Evolutionary conservation across 768 basidiomycete species (phyloP), one percentile per base, ranked within the genome.

Genomic region (Suillus plorans): DNA sequence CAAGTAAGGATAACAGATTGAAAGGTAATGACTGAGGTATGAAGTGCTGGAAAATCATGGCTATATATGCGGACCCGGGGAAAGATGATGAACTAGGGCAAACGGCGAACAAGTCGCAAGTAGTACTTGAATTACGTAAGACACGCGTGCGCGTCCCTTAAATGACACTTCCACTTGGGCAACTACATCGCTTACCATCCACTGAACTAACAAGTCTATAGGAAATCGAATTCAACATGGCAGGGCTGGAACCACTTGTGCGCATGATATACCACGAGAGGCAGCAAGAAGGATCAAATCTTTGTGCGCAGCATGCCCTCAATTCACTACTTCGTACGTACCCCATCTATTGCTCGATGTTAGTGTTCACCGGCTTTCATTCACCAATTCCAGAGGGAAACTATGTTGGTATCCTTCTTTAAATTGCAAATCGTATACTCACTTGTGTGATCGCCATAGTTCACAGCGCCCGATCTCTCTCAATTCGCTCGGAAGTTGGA

Each of bases 291-390:
- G 91, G 91, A 28, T 92, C 91, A 3, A 91, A 91, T 85, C 84
- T 94, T 37, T 95, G 93, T 73, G 93, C 92, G 14, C 92, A 94
- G 72, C 91, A 95, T 77, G 91, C 93, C 9, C 80, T 95, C 39
- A 95, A 94, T 73, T 85, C 85, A 20, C 80, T 95, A 22, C 81
- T 94, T 37, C 92, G 92, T 94, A 69, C 53, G 71, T 72, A 52
- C 60, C 65, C 5, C 10, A 37, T 42, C 41, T 12, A 12, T 31
- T 13, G 28, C 18, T 59, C 25, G 25, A 42, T 59, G 28, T 81
- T 74, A 82, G 80, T 76, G 80, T 81, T 64, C 69, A 80, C 69
- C 65, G 37, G 66, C 64, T 9, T 50, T 34, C 14, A 34, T 53
- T 66, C 44, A 28, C 62, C 14, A 22, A 60, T 62, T 63, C 10